Base-by-base conservation (phyloP, 345 rosid genomes). In the Pistacia vera region DNA sequence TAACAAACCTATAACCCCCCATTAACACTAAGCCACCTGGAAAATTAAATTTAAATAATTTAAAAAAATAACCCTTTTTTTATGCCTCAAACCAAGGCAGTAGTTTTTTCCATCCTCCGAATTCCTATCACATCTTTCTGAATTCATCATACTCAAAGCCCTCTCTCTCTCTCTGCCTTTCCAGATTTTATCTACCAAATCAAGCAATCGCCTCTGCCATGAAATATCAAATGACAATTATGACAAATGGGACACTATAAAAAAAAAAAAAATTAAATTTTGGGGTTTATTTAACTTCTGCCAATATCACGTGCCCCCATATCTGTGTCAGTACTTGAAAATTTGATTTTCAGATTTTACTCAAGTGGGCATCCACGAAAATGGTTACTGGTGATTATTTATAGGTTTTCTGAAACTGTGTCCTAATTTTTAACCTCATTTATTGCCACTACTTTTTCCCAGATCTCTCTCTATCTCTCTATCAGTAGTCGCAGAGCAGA, bases 271-370 rank as follows among this genome's bases (percentile, higher is more conserved):
- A 65, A 17, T 0, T 61, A 3, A 9, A 2, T 11, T 61, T 54
- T 54, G 57, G 18, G 8, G 16, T 54, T 54, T 54, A 2, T 38
- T 57, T 41, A 38, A 57, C 22, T n/a, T 5, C 74, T 5, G 74
- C 63, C 8, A 70, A 35, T 3, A 1, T 71, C 81, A 80, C 79
- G 77, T 71, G 81, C 81, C 62, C 81, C 62, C 57, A 67, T 64
- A 63, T 65, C 75, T 25, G 51, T 16, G 25, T 75, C 66, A 54
- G 63, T 11, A 7, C 28, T 67, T 0, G 4, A 22, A 12, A 46
- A 2, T 46, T 66, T 7, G 4, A 52, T 52, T 52, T 52, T 52
- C 4, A 52, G 41, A 38, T 56, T 54, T 56, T 62, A 61, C 48
- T 66, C 67, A 28, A 63, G 48, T 49, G 60, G 70, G 48, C 55